phyloP scores from a whole-genome alignment of 2,329 filamentous ascomycete species.

The Xylaria sp. region DNA sequence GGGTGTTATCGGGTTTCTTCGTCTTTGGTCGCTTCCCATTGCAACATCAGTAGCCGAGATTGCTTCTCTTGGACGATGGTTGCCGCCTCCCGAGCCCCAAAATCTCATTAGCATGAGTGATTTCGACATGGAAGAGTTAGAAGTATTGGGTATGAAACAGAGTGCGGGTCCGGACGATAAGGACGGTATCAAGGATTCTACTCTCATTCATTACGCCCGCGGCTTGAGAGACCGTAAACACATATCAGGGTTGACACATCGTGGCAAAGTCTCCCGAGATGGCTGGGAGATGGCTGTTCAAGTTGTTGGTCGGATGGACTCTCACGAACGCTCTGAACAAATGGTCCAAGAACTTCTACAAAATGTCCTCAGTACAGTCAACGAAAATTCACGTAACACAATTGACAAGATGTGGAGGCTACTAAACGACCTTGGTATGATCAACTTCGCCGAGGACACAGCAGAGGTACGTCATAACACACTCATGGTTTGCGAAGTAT shows the following conservation, averaged over 20 bases:
- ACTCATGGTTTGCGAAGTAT: conserved; percentile 2
- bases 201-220: conserved; percentile 80
- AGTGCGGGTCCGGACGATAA: conserved; percentile 65
- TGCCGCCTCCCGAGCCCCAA: conserved; percentile 68
- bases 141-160: conserved; percentile 77
- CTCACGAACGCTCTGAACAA: conserved; percentile 74
- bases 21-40: conserved; percentile 82
- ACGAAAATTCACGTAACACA: conserved; percentile 73
- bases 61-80: conserved; percentile 84
- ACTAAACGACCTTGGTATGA: conserved; percentile 80
- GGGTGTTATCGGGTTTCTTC: conserved; percentile 77
- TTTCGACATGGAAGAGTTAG: conserved; percentile 84
- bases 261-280: conserved; percentile 59
- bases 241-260: conserved; percentile 52
- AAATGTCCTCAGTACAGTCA: conserved; percentile 68
- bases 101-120: conserved; percentile 68
- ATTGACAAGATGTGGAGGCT: conserved; percentile 86
- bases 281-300: conserved; percentile 93
- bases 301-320: conserved; percentile 82
- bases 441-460: conserved; percentile 79
- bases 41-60: conserved; percentile 84
- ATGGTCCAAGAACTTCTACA: conserved; percentile 78
- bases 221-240: conserved; percentile 68
- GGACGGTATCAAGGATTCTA: conserved; percentile 79
- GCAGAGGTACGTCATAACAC: conserved; percentile 73